Evolutionary conservation across 2,329 filamentous ascomycete genomes (phyloP).

Genomic region (Fusarium luffae): DNA sequence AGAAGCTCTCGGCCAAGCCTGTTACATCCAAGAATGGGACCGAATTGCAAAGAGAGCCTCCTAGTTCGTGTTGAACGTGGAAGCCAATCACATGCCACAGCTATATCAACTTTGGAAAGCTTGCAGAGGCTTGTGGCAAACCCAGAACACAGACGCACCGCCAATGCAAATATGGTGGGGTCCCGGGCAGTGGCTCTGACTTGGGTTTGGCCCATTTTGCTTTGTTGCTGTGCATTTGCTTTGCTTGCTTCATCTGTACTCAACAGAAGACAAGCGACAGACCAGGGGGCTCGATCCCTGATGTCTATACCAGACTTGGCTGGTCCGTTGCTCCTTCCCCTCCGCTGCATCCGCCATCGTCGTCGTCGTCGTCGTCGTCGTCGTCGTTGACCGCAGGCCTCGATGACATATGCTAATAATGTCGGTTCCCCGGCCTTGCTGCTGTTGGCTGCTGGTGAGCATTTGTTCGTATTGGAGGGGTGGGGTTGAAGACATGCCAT

Average conservation of each 20-base stretch:
- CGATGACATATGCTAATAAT: constrained; percentile 23
- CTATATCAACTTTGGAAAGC: constrained; percentile 23
- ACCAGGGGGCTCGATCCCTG: constrained; percentile 21
- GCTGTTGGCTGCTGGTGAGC: constrained; percentile 6
- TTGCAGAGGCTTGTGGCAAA: constrained; percentile 31
- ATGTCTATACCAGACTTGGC: constrained; percentile 27
- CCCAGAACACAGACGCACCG: constrained; percentile 14
- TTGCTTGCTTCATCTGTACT: constrained; percentile 26
- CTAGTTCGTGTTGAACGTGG: constrained; percentile 3
- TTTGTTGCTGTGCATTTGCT: constrained; percentile 30
- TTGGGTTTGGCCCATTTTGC: constrained; percentile 20
- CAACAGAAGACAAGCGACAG: not conserved
- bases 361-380: constrained; percentile 6
- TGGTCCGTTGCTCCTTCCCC: constrained; percentile 18
- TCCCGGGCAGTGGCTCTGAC: constrained; percentile 5
- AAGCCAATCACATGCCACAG: constrained; percentile 28
- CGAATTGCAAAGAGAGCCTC: not conserved
- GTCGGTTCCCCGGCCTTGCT: constrained; percentile 16
- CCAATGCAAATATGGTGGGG: constrained; percentile 23
- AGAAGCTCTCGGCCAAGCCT: not conserved
- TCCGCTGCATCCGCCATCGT: constrained; percentile 26
- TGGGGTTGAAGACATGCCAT: constrained; percentile 31
- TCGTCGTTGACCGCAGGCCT: constrained; percentile 11
- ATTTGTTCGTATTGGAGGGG: constrained; percentile 29
- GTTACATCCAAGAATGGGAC: constrained; percentile 4